phyloP scores from a whole-genome alignment of 345 rosid species.

The Pistacia vera region DNA sequence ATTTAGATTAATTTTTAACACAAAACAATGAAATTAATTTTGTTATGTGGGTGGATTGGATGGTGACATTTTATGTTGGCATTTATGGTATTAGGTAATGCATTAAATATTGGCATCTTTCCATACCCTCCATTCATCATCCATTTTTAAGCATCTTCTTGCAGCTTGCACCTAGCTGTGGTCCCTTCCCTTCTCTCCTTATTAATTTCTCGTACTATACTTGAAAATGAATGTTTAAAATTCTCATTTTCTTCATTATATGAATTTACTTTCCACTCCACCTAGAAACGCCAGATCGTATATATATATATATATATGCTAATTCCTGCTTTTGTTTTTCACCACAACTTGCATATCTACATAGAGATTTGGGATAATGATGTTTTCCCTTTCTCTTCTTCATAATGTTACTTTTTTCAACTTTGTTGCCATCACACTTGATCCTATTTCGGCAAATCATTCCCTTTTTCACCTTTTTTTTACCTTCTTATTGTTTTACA shows the following conservation, averaged over 20 bases:
- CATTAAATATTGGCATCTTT: slow-evolving; percentile 25
- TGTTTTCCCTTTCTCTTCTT: background rate
- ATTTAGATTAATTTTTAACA: too few species aligned
- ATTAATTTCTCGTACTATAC: background rate
- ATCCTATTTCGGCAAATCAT: background rate
- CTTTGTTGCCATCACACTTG: background rate
- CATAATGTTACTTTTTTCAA: background rate
- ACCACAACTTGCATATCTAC: background rate
- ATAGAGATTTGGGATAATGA: background rate
- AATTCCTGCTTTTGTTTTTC: background rate
- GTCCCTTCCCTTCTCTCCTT: background rate
- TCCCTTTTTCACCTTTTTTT: background rate
- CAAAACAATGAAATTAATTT: background rate
- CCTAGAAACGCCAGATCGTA: background rate
- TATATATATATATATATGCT: too few species aligned
- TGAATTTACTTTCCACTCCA: background rate
- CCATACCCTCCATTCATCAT: slow-evolving; percentile 9
- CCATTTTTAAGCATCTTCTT: background rate
- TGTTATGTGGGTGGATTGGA: slow-evolving; percentile 3
- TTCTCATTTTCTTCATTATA: background rate
- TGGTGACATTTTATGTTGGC: slow-evolving; percentile 22
- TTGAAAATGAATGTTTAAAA: too few species aligned
- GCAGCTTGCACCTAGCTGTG: background rate
- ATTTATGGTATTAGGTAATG: slow-evolving; percentile 31
- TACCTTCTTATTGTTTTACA: background rate